phyloP scores from a whole-genome alignment of 176 grass and related monocot genomes.

The Oryza meyeriana region DNA sequence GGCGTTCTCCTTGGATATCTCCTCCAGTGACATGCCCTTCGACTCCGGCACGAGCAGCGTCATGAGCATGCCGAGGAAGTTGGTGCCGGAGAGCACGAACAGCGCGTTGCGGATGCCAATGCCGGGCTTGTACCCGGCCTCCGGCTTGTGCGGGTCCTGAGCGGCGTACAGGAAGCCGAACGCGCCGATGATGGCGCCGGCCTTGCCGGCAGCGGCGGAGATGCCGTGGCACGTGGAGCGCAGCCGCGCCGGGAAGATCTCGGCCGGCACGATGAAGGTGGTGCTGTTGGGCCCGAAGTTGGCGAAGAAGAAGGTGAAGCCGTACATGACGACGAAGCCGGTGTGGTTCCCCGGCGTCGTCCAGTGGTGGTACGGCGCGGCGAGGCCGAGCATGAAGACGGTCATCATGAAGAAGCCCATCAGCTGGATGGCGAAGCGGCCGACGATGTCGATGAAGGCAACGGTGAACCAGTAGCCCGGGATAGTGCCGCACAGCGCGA shows the following conservation, averaged over 20 bases:
- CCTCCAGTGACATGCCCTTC: constrained; percentile 56
- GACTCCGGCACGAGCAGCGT: constrained; percentile 51
- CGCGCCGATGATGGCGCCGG: constrained; percentile 50
- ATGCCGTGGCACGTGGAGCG: constrained; percentile 78
- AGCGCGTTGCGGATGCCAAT: constrained; percentile 56
- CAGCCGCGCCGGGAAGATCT: constrained; percentile 68
- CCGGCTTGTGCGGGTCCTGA: constrained; percentile 36
- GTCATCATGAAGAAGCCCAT: constrained; percentile 74
- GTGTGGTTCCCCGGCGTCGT: constrained; percentile 46
- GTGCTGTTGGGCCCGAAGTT: constrained; percentile 45
- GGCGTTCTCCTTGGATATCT: constrained; percentile 44
- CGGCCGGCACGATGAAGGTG: constrained; percentile 48
- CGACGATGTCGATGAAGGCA: constrained; percentile 47
- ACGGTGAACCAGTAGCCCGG: constrained; percentile 90
- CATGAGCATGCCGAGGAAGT: constrained; percentile 39
- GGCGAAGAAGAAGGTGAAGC: constrained; percentile 72
- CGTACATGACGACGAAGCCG: constrained; percentile 65
- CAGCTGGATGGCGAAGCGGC: constrained; percentile 64
- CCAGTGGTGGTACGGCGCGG: constrained; percentile 73
- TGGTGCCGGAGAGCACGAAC: constrained; percentile 41
- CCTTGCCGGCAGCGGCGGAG: constrained; percentile 54
- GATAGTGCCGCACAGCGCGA: constrained; percentile 74
- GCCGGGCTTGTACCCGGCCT: constrained; percentile 34
- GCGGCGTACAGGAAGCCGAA: constrained; percentile 60
- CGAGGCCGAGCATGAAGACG: constrained; percentile 64